Evolutionary conservation across 495 filamentous ascomycete genomes (phyloP), one percentile per base, ranked within the genome.

Genomic region (Lepraria neglecta): DNA sequence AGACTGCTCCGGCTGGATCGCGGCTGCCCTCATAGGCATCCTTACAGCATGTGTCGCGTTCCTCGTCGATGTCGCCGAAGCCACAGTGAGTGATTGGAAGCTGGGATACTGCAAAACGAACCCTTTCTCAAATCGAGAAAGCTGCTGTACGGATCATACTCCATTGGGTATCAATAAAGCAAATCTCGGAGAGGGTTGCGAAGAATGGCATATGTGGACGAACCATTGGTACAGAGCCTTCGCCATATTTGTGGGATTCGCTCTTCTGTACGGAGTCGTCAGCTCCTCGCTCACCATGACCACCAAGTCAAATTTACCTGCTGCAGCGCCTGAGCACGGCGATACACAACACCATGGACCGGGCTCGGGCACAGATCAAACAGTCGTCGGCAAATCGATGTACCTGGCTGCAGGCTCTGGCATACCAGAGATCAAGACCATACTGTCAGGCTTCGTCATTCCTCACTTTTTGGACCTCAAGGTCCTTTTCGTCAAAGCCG

Each of bases 361-460:
- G 11, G 27, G 28, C 11, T 31, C 19, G 55, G 56, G 58, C 10
- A 51, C 53, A 1, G 38, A 56, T 15, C 65, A 70, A 35, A 45
- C 57, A n/a, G 44, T 59, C 51, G 56, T 59, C 24, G 79, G 79
- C 6, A 83, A 83, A 65, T 67, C 70, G 11, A 81, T 83, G 71
- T 82, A 82, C 66, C 76, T 84, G 76, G 77, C 80, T 28, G 77
- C 80, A 21, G 81, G 81, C 1, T 76, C 72, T 50, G 81, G 81
- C 14, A 84, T 83, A 47, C 81, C 81, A 0, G 81, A 84, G 67
- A 84, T 84, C 71, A 83, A 84, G 66, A 82, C 80, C 6, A 78
- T 83, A 42, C 66, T 84, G 4, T 82, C 79, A 31, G 81, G 81
- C n/a, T 82, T 82, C 60, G 79, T 81, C 21, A 83, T 84, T 33